These are phyloP conservation scores for Acrasis kona DNA, from an alignment of 78 protist species.

Conservation along the genomic window DNA sequence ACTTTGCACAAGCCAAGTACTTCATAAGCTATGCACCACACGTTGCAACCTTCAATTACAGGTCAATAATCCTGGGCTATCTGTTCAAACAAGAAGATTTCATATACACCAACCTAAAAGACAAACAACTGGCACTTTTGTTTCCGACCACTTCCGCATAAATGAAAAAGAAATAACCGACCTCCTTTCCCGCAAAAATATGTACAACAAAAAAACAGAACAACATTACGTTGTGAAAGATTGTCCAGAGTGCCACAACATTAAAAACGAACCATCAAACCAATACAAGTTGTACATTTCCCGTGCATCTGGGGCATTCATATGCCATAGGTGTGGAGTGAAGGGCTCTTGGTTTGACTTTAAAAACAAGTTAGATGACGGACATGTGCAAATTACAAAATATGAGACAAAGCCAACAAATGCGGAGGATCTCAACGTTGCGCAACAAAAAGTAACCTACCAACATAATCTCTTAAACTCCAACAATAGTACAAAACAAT, in stretches of 20 bases:
- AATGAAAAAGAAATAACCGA: neutral
- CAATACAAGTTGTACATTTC: slow-evolving; percentile 46
- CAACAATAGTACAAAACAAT: no score
- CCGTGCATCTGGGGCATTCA: slow-evolving; percentile 21
- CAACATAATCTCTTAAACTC: no score
- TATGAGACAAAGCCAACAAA: neutral
- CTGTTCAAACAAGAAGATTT: no score
- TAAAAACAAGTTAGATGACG: slow-evolving; percentile 29
- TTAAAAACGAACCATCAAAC: slow-evolving; percentile 2
- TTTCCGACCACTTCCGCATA: neutral
- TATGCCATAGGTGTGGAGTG: slow-evolving; percentile 41
- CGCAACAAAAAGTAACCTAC: no score
- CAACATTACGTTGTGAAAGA: neutral
- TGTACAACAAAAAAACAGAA: neutral
- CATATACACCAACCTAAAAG: no score
- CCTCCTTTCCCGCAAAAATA: neutral
- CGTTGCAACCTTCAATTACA: no score
- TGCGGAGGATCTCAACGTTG: neutral
- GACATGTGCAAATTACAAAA: neutral
- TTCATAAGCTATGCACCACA: no score
- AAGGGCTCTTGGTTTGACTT: slow-evolving; percentile 57
- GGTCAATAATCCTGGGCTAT: no score
- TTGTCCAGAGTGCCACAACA: neutral
- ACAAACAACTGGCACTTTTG: no score
- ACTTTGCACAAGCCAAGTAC: no score